phyloP scores from a whole-genome alignment of 352 stramenopile species.

The Phytophthora pinifolia region DNA sequence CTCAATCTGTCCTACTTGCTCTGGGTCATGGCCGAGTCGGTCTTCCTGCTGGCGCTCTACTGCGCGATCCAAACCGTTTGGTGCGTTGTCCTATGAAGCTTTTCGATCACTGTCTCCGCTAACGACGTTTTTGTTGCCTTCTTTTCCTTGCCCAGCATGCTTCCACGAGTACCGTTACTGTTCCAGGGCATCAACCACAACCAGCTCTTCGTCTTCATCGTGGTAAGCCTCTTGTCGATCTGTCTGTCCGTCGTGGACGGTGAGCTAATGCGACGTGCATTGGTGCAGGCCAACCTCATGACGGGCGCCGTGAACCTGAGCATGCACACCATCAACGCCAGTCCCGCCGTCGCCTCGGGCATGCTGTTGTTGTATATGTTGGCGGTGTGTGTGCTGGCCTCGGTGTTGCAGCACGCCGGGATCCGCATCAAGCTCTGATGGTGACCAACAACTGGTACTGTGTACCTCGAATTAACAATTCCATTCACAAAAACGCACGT shows the following conservation, averaged over 20 bases:
- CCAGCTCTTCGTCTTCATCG: constrained; percentile 84
- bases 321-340: constrained; percentile 81
- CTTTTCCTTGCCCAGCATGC: constrained; percentile 40
- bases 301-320: constrained; percentile 78
- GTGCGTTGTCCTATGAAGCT: constrained; percentile 27
- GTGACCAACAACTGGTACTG: constrained; percentile 9
- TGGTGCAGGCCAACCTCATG: constrained; percentile 68
- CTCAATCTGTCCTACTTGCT: constrained; percentile 81
- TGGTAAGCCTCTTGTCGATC: constrained; percentile 36
- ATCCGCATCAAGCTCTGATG: constrained; percentile 77
- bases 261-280: not conserved
- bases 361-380: constrained; percentile 75
- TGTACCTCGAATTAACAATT: constrained; percentile 22
- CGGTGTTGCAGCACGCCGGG: constrained; percentile 45
- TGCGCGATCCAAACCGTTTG: constrained; percentile 59
- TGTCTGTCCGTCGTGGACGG: not conserved
- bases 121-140: not conserved
- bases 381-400: constrained; percentile 51
- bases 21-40: constrained; percentile 70
- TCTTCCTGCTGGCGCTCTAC: constrained; percentile 62
- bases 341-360: constrained; percentile 26
- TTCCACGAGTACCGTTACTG: constrained; percentile 61
- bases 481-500: constrained; percentile 12
- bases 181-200: constrained; percentile 80
- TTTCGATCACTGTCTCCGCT: not conserved